A percentile compares a stretch with the other conserved stretches of the same genome.
phyloP scores from a whole-genome alignment of 768 basidiomycete species.

The Lentinula edodes region DNA sequence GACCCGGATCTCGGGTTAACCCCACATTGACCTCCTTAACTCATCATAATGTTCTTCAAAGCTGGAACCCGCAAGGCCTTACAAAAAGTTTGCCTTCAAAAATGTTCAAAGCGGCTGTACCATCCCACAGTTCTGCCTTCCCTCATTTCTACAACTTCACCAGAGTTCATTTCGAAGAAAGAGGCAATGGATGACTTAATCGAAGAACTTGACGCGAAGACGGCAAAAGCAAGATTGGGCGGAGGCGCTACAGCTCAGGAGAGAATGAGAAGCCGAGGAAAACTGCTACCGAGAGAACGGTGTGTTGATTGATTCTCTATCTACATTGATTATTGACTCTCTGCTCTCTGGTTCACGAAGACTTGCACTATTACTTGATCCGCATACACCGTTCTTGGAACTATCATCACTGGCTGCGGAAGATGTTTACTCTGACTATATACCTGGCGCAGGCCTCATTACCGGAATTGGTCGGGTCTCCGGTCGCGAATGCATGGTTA shows the following conservation, averaged over 20 bases:
- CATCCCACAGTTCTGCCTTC: conserved; percentile 75
- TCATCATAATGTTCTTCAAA: neutral
- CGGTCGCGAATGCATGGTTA: conserved; percentile 80
- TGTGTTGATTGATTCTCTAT: conserved; percentile 24
- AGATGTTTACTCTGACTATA: conserved; percentile 73
- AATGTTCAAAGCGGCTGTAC: conserved; percentile 25
- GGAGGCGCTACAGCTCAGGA: conserved; percentile 73
- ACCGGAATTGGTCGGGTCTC: conserved; percentile 79
- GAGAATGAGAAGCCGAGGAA: conserved; percentile 72
- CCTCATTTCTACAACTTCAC: conserved; percentile 58
- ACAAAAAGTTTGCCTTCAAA: neutral
- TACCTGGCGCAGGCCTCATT: conserved; percentile 88
- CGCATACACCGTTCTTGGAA: conserved; percentile 86
- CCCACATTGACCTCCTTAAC: too few species aligned
- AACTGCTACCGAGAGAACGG: conserved; percentile 83
- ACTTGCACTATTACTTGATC: conserved; percentile 71
- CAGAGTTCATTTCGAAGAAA: conserved; percentile 65
- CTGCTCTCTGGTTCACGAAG: conserved; percentile 29
- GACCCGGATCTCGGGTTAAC: neutral
- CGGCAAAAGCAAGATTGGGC: conserved; percentile 56
- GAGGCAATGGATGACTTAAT: conserved; percentile 68
- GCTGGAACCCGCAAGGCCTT: neutral
- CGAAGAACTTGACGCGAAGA: conserved; percentile 54
- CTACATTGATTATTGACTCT: neutral
- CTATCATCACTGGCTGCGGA: conserved; percentile 83